These are phyloP conservation scores for Raphidocelis subcapitata DNA, from an alignment of 139 green algal species.

Conservation along the genomic window DNA sequence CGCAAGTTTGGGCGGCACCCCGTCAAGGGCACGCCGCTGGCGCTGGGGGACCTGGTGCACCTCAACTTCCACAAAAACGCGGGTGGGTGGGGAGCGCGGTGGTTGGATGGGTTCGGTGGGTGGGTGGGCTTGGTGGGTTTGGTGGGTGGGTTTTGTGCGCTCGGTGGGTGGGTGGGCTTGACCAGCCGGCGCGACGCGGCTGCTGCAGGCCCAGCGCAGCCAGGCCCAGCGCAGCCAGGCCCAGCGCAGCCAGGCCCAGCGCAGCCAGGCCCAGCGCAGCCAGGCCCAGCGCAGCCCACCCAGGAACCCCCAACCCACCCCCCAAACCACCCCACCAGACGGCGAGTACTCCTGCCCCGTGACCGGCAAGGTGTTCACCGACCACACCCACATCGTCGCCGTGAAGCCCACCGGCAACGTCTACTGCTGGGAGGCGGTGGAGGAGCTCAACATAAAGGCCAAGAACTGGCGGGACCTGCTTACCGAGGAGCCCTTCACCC, in stretches of 20 bases:
- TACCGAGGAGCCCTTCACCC: conserved; percentile 85
- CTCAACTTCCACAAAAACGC: conserved; percentile 94
- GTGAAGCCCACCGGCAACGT: conserved; percentile 77
- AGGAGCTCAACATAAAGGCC: conserved; percentile 68
- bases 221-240: too few species aligned
- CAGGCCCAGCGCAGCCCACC: too few species aligned
- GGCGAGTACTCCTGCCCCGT: conserved; percentile 90
- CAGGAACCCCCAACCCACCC: neutral
- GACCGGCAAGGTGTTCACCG: conserved; percentile 94
- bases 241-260: too few species aligned
- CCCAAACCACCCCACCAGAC: conserved; percentile 24
- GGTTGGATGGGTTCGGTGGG: too few species aligned
- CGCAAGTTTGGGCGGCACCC: conserved; percentile 85
- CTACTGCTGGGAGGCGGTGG: conserved; percentile 73
- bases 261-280: too few species aligned
- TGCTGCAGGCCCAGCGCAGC: too few species aligned
- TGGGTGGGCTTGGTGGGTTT: too few species aligned
- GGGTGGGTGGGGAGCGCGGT: conserved; percentile 10
- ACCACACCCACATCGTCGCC: conserved; percentile 96
- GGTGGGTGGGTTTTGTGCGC: too few species aligned
- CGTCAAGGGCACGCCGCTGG: conserved; percentile 78
- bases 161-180: too few species aligned
- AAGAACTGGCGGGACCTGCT: conserved; percentile 81
- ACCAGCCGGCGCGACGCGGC: too few species aligned
- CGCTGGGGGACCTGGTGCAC: conserved; percentile 84